Base-by-base conservation (phyloP, 2,329 filamentous ascomycete species). In the Xylariaceae sp. region DNA sequence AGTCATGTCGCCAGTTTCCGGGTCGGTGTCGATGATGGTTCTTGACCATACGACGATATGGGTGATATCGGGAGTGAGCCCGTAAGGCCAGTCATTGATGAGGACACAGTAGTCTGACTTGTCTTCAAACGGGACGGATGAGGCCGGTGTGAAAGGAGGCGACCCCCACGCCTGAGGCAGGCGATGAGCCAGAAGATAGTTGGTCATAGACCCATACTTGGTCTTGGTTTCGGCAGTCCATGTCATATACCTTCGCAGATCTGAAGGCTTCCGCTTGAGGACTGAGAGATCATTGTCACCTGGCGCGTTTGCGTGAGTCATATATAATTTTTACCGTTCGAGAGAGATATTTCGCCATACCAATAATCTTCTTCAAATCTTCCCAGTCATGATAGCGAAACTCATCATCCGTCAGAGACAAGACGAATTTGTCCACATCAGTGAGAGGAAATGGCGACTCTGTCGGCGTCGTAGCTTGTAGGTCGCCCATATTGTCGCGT, bases 21-120 rank as follows among this genome's bases (percentile, higher is more conserved):
- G 73, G 65, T 95, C 88, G 2, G 88, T 88, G 23, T 88, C 82
- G 62, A 97, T 87, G 11, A 80, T 77, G 47, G 93, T 94, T 70
- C 95, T 93, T 55, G 88, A 89, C 93, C 93, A 97, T 48, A 96
- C 87, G 35, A 97, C 90, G 17, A 97, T 82, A 72, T 97, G 93
- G n/a, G 87, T 79, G 66, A 88, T 83, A 56, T 80, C 80, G 0
- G 78, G 71, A 0, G 78, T 78, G 53, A 96, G 76, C 2, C 90
- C 92, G 68, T 97, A 97, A 0, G 93, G 93, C 92, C 92, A 97
- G 78, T 97, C 92, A 69, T 97, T 97, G 71, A 86, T 79, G 50
- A 96, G 77, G 55, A 96, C 88, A 62, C 85, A 85, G 72, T 82
- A 87, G 73, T 87, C 84, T 39, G 78, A 79, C 3, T 78, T 70